Evolutionary conservation across 2,329 filamentous ascomycete genomes (phyloP), one percentile per base, ranked within the genome.

Genomic region (Monosporascus sp.): DNA sequence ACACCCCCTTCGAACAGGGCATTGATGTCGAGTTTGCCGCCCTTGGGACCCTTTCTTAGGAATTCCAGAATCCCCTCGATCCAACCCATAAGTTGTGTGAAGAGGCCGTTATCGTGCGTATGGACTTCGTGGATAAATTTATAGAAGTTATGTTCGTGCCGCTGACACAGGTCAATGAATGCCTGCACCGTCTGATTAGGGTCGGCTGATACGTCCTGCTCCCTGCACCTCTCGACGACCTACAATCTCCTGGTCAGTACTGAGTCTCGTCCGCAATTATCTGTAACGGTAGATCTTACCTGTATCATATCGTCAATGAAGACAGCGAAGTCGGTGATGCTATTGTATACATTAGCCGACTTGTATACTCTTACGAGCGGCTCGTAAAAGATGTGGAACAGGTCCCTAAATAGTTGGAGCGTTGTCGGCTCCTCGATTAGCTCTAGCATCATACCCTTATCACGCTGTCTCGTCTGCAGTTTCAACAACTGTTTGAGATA

Each of bases 91-190:
- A 99, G 81, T 63, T 95, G 89, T 37, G 91, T 92, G 63, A 99
- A 99, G 1, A 99, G 82, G 1, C 94, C 94, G 58, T 99, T 96
- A 68, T 99, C 94, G 64, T 99, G 93, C 6, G 89, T 85, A 67
- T 99, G 94, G 1, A 99, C 93, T 72, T 99, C 94, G 69, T 99
- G 94, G 3, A 99, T 88, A 69, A 99, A 99, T 70, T 96, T 97
- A 80, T 97, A 99, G 68, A 99, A 93, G 72, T 96, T 96, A 68
- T 95, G 85, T 71, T 99, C 90, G 69, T 99, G 94, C 44, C 94
- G 84, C 60, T 90, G 88, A 70, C 94, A 99, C 22, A 99, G 81
- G 66, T 99, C 94, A 65, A 99, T 99, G 66, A 99, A 99, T 17
- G 91, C 88, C 69, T 99, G 94, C 1, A 99, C 94, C 0, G 94